Evolutionary conservation across 495 filamentous ascomycete genomes (phyloP).

Genomic region (Lophiostoma macrostomum): DNA sequence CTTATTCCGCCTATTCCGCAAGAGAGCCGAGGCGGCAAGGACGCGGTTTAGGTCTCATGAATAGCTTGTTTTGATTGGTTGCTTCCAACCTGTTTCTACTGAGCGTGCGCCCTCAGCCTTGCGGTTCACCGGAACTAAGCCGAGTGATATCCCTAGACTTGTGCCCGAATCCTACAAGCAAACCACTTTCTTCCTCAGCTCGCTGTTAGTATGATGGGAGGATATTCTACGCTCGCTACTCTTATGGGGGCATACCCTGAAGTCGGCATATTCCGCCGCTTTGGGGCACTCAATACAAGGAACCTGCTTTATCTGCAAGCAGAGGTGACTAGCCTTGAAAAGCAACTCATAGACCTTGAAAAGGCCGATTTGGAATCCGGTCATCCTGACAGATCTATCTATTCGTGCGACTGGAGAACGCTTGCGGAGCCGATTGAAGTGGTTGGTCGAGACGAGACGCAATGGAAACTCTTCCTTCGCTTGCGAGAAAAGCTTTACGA

Average conservation of each 20-base stretch:
- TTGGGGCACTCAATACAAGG: background rate
- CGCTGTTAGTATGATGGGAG: no score
- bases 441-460: background rate
- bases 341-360: background rate
- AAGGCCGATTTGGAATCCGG: background rate
- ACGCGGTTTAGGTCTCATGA: no score
- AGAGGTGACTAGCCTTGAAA: slow-evolving; percentile 2
- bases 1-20: no score
- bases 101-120: no score
- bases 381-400: background rate
- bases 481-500: background rate
- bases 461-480: background rate
- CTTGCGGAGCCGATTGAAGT: background rate
- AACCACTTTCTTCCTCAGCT: no score
- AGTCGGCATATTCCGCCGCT: slow-evolving; percentile 10
- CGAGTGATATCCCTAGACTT: no score
- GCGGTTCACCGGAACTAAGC: no score
- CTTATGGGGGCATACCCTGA: slow-evolving; percentile 6
- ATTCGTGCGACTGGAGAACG: background rate
- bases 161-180: no score
- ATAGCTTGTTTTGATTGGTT: no score
- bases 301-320: slow-evolving; percentile 14
- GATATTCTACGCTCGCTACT: background rate
- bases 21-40: no score
- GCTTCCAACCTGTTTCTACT: no score